phyloP scores from a whole-genome alignment of 768 basidiomycete species.

The Tremella fuciformis region DNA sequence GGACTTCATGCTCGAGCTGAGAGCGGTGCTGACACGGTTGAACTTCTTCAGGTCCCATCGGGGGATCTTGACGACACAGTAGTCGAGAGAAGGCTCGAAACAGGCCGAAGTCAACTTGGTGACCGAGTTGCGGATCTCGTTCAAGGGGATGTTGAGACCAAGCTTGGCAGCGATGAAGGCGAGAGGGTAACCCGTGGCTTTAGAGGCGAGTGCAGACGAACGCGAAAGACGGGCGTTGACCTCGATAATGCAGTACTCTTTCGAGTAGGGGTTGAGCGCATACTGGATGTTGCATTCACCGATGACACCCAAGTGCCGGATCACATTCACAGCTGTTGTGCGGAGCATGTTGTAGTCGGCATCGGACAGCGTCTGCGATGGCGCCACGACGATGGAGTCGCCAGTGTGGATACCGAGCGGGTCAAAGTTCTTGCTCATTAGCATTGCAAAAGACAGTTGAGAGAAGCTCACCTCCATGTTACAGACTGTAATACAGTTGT shows the following conservation, averaged over 20 bases:
- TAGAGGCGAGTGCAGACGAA: slow-evolving; percentile 95
- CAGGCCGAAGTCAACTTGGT: slow-evolving; percentile 95
- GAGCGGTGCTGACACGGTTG: slow-evolving; percentile 79
- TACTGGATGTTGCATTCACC: slow-evolving; percentile 99
- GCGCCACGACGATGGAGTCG: slow-evolving; percentile 96
- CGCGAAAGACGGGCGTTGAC: slow-evolving; percentile 97
- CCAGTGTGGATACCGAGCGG: slow-evolving; percentile 97
- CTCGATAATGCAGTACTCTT: slow-evolving; percentile 98
- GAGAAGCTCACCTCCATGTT: slow-evolving; percentile 88
- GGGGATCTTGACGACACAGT: slow-evolving; percentile 96
- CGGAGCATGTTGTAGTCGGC: slow-evolving; percentile 99
- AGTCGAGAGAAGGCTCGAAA: slow-evolving; percentile 97
- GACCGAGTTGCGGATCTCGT: slow-evolving; percentile 96
- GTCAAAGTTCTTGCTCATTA: slow-evolving; percentile 78
- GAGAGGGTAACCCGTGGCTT: slow-evolving; percentile 95
- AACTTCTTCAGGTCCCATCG: slow-evolving; percentile 99
- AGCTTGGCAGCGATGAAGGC: slow-evolving; percentile 98
- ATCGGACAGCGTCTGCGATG: slow-evolving; percentile 97
- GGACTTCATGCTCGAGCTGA: slow-evolving; percentile 97
- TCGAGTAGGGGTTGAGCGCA: slow-evolving; percentile 88
- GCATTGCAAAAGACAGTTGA: background rate
- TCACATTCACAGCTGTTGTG: slow-evolving; percentile 95
- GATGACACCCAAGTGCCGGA: slow-evolving; percentile 94
- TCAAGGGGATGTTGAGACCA: slow-evolving; percentile 92
- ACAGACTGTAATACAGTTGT: slow-evolving; percentile 99